Evolutionary conservation across 257 asterid species (phyloP).

Genomic region (Verbascum thapsus): DNA sequence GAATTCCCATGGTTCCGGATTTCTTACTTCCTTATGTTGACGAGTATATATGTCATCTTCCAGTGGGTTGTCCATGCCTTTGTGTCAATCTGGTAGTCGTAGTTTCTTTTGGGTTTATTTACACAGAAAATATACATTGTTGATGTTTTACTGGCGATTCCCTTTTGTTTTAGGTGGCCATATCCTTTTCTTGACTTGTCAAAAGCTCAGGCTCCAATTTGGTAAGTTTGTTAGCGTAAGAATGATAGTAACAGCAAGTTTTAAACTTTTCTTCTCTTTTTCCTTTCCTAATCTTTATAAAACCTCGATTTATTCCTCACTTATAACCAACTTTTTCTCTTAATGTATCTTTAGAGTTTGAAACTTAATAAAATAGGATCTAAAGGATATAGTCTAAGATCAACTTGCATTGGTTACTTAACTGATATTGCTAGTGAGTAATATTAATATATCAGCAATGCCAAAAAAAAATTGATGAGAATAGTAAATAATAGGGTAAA

Average conservation of each 20-base stretch:
- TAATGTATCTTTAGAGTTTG: not conserved
- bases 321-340: not conserved
- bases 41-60: constrained; percentile 78
- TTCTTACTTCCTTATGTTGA: constrained; percentile 71
- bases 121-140: constrained; percentile 13
- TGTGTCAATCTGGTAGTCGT: constrained; percentile 57
- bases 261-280: not conserved
- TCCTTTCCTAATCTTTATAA: not conserved
- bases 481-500: no score
- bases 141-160: constrained; percentile 16
- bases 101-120: not conserved
- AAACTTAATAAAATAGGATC: not conserved
- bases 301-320: not conserved
- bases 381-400: not conserved
- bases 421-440: no score
- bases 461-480: no score
- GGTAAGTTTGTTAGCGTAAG: constrained; percentile 48
- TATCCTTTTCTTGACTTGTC: constrained; percentile 92
- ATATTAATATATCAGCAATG: no score
- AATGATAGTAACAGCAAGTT: not conserved
- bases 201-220: constrained; percentile 50
- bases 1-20: constrained; percentile 80
- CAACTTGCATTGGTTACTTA: not conserved
- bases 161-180: constrained; percentile 80
- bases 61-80: constrained; percentile 84